Conservation (phyloP, 2,329 filamentous ascomycete genomes). For the Graphilbum ipis-grandicollis region DNA sequence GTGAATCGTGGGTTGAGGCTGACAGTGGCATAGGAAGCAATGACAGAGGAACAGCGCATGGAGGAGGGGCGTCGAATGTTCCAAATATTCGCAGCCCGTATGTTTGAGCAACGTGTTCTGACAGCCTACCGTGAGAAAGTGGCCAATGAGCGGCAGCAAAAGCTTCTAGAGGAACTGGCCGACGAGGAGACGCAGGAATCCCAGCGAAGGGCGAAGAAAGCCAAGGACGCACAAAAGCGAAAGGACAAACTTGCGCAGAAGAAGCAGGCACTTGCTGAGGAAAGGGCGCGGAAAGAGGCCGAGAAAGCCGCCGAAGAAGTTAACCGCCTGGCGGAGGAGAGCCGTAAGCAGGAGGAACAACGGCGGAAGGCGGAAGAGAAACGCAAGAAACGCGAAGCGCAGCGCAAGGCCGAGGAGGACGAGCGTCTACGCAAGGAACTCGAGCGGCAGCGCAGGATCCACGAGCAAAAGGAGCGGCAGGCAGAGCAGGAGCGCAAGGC, state of each 20-base stretch:
- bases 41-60: constrained; percentile 98
- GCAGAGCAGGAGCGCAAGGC: constrained; percentile 73
- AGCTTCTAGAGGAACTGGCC: constrained; percentile 77
- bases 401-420: constrained; percentile 80
- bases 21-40: constrained; percentile 87
- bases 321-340: constrained; percentile 56
- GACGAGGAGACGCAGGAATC: constrained; percentile 64
- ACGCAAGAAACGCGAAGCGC: constrained; percentile 76
- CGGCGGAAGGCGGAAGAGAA: constrained; percentile 75
- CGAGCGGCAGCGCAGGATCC: constrained; percentile 60
- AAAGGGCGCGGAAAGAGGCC: constrained; percentile 72
- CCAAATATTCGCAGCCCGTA: constrained; percentile 94
- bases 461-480: constrained; percentile 74
- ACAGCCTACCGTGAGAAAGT: constrained; percentile 98
- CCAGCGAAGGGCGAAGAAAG: constrained; percentile 79
- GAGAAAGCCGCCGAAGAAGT: constrained; percentile 81
- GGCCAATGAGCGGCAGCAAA: constrained; percentile 76
- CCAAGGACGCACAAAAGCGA: constrained; percentile 83
- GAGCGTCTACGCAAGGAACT: constrained; percentile 71
- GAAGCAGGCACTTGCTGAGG: constrained; percentile 78
- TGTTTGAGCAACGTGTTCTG: constrained; percentile 96
- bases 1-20: too few species aligned
- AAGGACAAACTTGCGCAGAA: constrained; percentile 87
- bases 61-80: constrained; percentile 98
- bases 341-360: constrained; percentile 65